Evolutionary conservation across 176 grass and related monocot genomes (phyloP), one percentile per base, ranked within the genome.

Genomic region (Themeda triandra): DNA sequence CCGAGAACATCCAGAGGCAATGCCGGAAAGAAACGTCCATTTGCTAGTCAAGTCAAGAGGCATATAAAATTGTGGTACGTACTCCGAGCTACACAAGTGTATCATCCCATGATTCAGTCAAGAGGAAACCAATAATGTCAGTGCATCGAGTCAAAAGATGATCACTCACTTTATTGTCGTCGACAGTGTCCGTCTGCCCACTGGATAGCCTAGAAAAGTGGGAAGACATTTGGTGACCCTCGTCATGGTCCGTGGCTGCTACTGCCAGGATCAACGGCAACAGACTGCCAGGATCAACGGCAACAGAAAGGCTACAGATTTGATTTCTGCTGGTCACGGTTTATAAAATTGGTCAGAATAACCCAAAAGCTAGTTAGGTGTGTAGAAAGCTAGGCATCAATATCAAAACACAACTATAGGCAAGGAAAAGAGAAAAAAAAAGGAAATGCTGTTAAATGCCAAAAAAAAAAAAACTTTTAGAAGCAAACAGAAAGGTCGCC

Each of bases 71-170:
- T 58, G 37, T 39, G 37, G 37, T 39, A 39, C 37, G 5, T 39
- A 39, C 37, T 41, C 10, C 7, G 7, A 66, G 35, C 27, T 67
- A 13, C 66, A 59, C 66, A 59, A 59, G 10, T 60, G 9, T n/a
- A 48, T 74, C 31, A 32, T 41, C 45, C 54, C 28, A 32, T 67
- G 54, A 24, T 68, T 83, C 30, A 73, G 3, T 70, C 78, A 65
- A 31, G 9, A 37, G n/a, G 53, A 41, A 69, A 66, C 64, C 66
- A 72, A 60, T 51, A 33, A 15, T 77, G 78, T 27, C 72, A 78
- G 0, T 45, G 78, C 19, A 44, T 28, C 25, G 4, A 76, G 78
- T 86, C 83, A 86, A 77, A 71, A 33, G 41, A 60, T 44, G 23
- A 69, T 19, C 28, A 12, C 10, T 13, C 77, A 66, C 40, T 64